phyloP scores from a whole-genome alignment of 116 monocot species.

The Iris pallida region DNA sequence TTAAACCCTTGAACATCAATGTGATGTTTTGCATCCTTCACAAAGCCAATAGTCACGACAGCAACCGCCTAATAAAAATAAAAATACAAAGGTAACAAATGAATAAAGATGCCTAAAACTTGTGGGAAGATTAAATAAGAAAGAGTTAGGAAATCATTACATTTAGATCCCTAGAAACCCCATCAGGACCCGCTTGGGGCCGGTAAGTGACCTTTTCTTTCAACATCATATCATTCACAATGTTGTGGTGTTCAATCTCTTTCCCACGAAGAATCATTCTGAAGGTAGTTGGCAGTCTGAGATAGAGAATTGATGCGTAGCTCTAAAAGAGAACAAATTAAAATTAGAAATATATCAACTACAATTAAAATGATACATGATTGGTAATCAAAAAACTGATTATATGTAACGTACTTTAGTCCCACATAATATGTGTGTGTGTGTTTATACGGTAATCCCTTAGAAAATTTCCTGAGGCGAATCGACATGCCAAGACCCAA shows the following conservation, averaged over 20 bases:
- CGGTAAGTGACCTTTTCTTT: constrained; percentile 66
- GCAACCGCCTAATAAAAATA: constrained; percentile 57
- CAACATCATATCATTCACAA: constrained; percentile 88
- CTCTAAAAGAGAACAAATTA: constrained; percentile 34
- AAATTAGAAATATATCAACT: neutral
- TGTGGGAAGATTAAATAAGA: constrained; percentile 1
- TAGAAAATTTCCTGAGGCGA: no score
- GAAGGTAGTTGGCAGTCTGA: constrained; percentile 63
- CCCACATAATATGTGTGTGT: no score
- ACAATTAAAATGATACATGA: no score
- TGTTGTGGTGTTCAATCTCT: constrained; percentile 77
- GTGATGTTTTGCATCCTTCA: constrained; percentile 95
- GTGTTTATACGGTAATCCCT: no score
- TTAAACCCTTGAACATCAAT: constrained; percentile 98
- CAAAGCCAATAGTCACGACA: constrained; percentile 88
- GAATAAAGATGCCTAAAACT: neutral
- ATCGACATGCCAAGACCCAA: no score
- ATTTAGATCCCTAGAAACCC: constrained; percentile 51
- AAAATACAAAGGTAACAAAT: neutral
- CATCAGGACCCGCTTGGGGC: constrained; percentile 45
- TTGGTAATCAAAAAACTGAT: no score
- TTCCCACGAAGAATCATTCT: constrained; percentile 88
- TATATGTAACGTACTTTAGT: no score
- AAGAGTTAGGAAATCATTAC: constrained; percentile 29
- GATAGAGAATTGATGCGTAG: constrained; percentile 96